These are phyloP conservation scores for Tetrahymena thermophila DNA, from an alignment of 73 alveolate species.

Conservation along the genomic window DNA sequence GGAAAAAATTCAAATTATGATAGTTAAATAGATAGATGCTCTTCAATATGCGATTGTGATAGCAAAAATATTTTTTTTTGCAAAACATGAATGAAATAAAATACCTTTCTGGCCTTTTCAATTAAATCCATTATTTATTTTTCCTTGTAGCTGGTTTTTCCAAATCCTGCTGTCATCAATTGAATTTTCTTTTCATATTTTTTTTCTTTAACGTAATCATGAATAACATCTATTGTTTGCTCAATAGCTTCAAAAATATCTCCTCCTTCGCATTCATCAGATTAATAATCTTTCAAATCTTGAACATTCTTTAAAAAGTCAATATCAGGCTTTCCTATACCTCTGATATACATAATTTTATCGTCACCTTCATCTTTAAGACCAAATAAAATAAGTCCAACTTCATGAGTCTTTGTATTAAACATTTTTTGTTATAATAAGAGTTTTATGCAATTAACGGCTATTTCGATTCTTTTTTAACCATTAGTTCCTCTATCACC, in stretches of 20 bases:
- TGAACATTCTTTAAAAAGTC: constrained; percentile 55
- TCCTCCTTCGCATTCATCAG: constrained; percentile 60
- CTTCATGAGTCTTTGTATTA: constrained; percentile 51
- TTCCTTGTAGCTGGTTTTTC: constrained; percentile 54
- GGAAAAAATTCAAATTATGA: too few species aligned
- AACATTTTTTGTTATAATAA: constrained; percentile 66
- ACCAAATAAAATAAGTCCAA: constrained; percentile 71
- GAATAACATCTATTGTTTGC: constrained; percentile 82
- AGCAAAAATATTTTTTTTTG: not conserved
- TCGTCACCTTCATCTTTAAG: constrained; percentile 54
- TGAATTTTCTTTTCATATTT: constrained; percentile 80
- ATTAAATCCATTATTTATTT: constrained; percentile 23
- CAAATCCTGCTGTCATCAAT: constrained; percentile 90
- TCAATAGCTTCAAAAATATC: constrained; percentile 86
- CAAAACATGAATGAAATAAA: not conserved
- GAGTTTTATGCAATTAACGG: constrained; percentile 59
- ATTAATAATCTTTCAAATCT: constrained; percentile 43
- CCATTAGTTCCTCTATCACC: constrained; percentile 16
- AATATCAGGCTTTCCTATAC: constrained; percentile 10
- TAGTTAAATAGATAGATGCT: too few species aligned
- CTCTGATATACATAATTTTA: constrained; percentile 8
- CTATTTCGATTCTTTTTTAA: constrained; percentile 45
- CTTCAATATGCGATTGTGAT: too few species aligned
- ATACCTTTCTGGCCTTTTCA: constrained; percentile 34
- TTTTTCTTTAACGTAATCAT: constrained; percentile 58